A percentile compares a stretch with the other conserved stretches of the same genome.
Conservation (phyloP, 1,284 basidiomycete species). For the Cutaneotrichosporon sp. region DNA sequence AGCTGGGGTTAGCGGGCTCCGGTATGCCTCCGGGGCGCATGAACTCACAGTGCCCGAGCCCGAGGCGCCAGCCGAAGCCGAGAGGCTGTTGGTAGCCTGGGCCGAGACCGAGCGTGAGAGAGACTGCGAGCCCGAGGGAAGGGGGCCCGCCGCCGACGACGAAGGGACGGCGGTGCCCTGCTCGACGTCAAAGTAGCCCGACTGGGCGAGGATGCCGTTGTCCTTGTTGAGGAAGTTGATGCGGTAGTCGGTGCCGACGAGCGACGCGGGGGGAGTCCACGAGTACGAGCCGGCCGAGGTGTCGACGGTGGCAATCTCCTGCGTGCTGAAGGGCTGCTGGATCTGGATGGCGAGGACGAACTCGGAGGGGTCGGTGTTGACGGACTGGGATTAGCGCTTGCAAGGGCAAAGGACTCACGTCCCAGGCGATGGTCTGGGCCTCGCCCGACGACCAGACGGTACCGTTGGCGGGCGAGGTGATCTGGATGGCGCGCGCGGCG, state of each 20-base stretch:
- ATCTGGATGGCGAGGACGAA: constrained; percentile 40
- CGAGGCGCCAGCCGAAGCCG: too few relatives aligned
- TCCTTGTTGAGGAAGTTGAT: constrained; percentile 33
- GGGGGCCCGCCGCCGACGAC: constrained; percentile 17
- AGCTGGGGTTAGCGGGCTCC: too few relatives aligned
- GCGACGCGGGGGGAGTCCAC: constrained; percentile 36
- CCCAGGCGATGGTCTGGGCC: constrained; percentile 40
- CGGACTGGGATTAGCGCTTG: constrained; percentile 23
- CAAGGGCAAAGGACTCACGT: constrained; percentile 30
- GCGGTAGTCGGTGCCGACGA: constrained; percentile 22
- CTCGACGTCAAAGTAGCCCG: constrained; percentile 38
- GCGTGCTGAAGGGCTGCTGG: constrained; percentile 46
- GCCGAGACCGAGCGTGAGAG: too few relatives aligned
- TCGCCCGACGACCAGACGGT: constrained; percentile 34
- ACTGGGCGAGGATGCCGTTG: constrained; percentile 46
- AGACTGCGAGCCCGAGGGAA: constrained; percentile 8
- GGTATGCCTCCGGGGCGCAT: too few relatives aligned
- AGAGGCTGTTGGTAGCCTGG: too few relatives aligned
- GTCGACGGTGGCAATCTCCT: constrained; percentile 34
- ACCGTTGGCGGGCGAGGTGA: constrained; percentile 41
- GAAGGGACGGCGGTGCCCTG: constrained; percentile 23
- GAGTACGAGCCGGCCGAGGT: constrained; percentile 38
- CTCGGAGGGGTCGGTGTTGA: constrained; percentile 41
- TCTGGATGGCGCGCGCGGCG: constrained; percentile 32
- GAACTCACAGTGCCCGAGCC: too few relatives aligned